phyloP scores from a whole-genome alignment of 2,329 filamentous ascomycete species.

The Davidsoniella neocaledoniae region DNA sequence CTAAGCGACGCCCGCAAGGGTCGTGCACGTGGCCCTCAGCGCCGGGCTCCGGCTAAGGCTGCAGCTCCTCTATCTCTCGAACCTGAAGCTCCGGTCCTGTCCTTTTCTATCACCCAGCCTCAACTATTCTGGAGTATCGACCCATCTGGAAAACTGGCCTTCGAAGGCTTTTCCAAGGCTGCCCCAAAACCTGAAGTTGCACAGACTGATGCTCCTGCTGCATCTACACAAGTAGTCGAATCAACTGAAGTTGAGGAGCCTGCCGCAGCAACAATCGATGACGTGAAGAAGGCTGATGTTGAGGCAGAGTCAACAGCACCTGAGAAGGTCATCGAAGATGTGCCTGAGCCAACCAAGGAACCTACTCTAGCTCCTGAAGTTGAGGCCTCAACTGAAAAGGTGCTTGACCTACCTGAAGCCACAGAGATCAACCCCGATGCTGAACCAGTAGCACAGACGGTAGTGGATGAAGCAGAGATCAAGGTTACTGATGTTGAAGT shows the following conservation, averaged over 20 bases:
- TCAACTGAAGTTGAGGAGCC: not conserved
- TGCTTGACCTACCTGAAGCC: not conserved
- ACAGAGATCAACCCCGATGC: not conserved
- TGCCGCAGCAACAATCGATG: not conserved
- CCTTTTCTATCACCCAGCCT: conserved; percentile 29
- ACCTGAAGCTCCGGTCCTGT: conserved; percentile 18
- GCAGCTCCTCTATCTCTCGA: conserved; percentile 22
- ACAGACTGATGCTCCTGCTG: not conserved
- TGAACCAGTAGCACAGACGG: too few relatives aligned
- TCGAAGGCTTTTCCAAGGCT: conserved; percentile 19
- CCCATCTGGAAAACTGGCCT: conserved; percentile 27
- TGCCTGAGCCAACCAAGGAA: not conserved
- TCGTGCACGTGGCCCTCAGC: conserved; percentile 71
- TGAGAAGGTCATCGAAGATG: not conserved
- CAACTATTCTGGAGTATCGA: conserved; percentile 36
- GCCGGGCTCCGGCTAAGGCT: conserved; percentile 46
- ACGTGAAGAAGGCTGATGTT: not conserved
- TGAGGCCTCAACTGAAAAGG: not conserved
- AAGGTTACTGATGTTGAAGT: not conserved
- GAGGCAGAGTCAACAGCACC: not conserved
- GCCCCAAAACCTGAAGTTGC: not conserved
- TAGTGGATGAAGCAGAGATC: too few relatives aligned
- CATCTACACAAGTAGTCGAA: not conserved
- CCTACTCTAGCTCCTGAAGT: not conserved
- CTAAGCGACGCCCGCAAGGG: conserved; percentile 79